Evolutionary conservation across 2,329 filamentous ascomycete species (phyloP), one percentile per base, ranked within the genome.

Genomic region (Hypoxylon sp.): DNA sequence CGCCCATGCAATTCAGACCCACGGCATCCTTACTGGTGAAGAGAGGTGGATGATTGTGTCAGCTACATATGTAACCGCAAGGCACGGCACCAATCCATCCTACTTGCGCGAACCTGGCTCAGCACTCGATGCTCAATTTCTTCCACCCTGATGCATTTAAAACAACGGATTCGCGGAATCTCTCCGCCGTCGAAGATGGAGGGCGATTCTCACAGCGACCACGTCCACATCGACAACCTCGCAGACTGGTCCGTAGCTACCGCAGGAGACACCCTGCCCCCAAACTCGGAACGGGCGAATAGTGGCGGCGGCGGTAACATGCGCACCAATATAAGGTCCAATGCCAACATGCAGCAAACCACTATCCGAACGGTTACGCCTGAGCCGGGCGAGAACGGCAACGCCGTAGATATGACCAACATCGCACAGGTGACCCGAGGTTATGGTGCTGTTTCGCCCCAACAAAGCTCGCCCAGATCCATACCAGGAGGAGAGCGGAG

Each of bases 281-380:
- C 61, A 43, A 67, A 59, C 55, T 65, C 65, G 53, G 73, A 68
- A 47, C 68, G 68, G 57, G 47, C 53, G 39, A 46, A 59, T 51
- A 52, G 13, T 24, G 69, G 55, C 61, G 70, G 68, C 53, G 59
- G 20, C 22, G 69, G 56, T 61, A 71, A 68, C 53, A 59, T 54
- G 57, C 73, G 65, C 61, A 56, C 66, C 47, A 68, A 68, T 60
- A 73, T 74, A 56, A 75, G 72, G 48, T 66, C 76, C 55, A 69
- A 64, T 61, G 65, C 65, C 65, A 70, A 62, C 43, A 52, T 72
- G 64, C 77, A 80, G 68, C 72, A 75, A 30, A 64, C 24, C 67
- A 85, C 84, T 47, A 85, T 89, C 71, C 87, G 89, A 66, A 80
- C 88, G 59, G 87, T 91, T 67, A 91, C 89, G 65, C 89, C 89